Base-by-base conservation (phyloP, 2,329 filamentous ascomycete species). In the Pyricularia sp. region DNA sequence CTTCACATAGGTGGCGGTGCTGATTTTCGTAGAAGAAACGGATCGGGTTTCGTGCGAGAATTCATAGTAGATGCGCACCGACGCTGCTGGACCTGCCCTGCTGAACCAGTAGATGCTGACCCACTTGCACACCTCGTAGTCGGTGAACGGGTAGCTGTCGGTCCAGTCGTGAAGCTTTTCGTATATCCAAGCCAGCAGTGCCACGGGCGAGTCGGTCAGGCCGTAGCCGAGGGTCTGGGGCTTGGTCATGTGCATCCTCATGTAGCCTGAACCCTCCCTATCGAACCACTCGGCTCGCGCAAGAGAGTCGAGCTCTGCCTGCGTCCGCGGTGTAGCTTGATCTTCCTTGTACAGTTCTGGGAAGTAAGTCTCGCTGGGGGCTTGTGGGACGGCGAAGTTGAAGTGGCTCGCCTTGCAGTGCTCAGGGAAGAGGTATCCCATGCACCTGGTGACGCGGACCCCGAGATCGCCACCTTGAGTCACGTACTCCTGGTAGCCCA, bases 151-250 rank as follows among this genome's bases (percentile, higher is more conserved):
- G 74, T 93, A 93, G 0, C 73, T 73, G 73, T 94, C 91, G 31
- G 12, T 28, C 92, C 91, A 94, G 73, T 91, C 89, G 72, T 90
- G 86, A 50, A 94, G 79, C 76, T 94, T 94, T 78, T 94, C 92
- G 72, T 91, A 91, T 36, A 94, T 88, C 92, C 92, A 95, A 0
- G 90, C 86, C 0, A 94, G 81, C 3, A 93, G 79, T 0, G 85
- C 90, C 0, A 92, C 85, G 0, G 92, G 92, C 7, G 85, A 89
- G 75, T 93, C 91, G 0, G 86, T 82, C 3, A 94, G 81, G 0
- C 82, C 87, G 73, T 92, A 92, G 0, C 88, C 89, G 0, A 94
- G 75, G 0, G 92, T 94, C 68, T 92, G 88, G 0, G 92, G 92
- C 69, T 90, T 89, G 0, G 90, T 93, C 14, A 79, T 78, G 72